Evolutionary conservation across 202 grass and related monocot genomes (phyloP), one percentile per base, ranked within the genome.

Genomic region (Musa balbisiana): DNA sequence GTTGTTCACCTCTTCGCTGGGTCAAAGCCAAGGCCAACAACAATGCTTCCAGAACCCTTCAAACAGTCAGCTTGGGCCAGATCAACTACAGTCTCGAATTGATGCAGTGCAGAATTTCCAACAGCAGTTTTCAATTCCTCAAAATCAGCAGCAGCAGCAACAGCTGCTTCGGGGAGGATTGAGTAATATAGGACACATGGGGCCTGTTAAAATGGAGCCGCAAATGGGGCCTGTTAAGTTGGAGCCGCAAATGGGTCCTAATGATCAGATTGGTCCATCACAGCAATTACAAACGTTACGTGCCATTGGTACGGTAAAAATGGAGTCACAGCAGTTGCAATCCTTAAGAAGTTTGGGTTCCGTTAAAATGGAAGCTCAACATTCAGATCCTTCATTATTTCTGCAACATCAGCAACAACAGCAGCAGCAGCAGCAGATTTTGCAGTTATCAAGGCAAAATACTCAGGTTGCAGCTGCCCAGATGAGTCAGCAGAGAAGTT

Each of bases 371-470:
- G 78, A 85, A 64, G 11, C 3, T 11, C 76, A 84, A 25, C 77
- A 76, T 29, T 85, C 77, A 10, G 83, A 85, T 54, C 17, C 75
- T 19, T 68, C 80, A 21, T 51, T 76, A 27, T 68, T 69, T 69
- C 62, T 76, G 52, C 76, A 74, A 60, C 82, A 78, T 15, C 74
- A 76, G n/a, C 73, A 76, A 0, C 80, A 82, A 2, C 80, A 82
- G 24, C 78, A 80, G 4, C 79, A 83, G 0, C 56, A 80, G 0
- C 78, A 80, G 49, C 69, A 80, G 1, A 23, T 80, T 53, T 20
- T 80, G 54, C 82, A 79, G 16, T 54, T 85, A 21, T 85, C 83
- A 15, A 85, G 83, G 72, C 83, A 80, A 51, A 52, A 55, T 26
- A 16, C 64, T 17, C 76, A 73, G 12, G 58, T n/a, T 20, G 67